Evolutionary conservation across 2,329 filamentous ascomycete species (phyloP), one percentile per base, ranked within the genome.

Genomic region (Talaromyces sp.): DNA sequence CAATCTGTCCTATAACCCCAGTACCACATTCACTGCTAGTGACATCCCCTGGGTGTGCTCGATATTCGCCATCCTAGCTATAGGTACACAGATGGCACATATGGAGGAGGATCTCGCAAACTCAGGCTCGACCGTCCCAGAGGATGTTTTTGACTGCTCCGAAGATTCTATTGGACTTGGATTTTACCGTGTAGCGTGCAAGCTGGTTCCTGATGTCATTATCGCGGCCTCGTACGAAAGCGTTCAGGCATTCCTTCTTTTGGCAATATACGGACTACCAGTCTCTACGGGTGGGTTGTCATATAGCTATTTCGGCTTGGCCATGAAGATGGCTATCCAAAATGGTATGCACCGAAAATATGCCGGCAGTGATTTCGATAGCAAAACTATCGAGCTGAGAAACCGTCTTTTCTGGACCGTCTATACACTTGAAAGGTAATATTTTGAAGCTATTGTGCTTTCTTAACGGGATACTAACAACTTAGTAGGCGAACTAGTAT

Each of bases 331-430:
- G 58, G 82, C 81, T 0, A 82, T 84, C 13, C 81, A 83, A 54
- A 84, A 84, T 57, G 82, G 82, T 4, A 82, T 84, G 81, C 82
- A 84, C 57, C 72, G 81, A 39, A 78, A 72, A 46, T 79, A 77
- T 52, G 65, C 73, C 0, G 77, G 75, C 1, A 72, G 74, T 24
- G 75, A 72, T 0, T 69, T 81, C 17, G 75, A 79, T 45, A 66
- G 74, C 11, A 70, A 72, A 24, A 75, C 79, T 43, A 70, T 79
- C n/a, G 80, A 83, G 66, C 76, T 76, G 3, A 71, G 81, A 17
- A 82, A 82, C 57, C 73, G 81, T 2, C 76, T 83, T 3, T 83
- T 81, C 71, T 83, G 81, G 81, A 81, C 80, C 1, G 75, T 74
- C 0, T 83, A 83, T 57, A 80, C 79, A 0, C 76, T 81, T 33